phyloP scores from a whole-genome alignment of 306 rosid genomes.

The Neltuma alba region DNA sequence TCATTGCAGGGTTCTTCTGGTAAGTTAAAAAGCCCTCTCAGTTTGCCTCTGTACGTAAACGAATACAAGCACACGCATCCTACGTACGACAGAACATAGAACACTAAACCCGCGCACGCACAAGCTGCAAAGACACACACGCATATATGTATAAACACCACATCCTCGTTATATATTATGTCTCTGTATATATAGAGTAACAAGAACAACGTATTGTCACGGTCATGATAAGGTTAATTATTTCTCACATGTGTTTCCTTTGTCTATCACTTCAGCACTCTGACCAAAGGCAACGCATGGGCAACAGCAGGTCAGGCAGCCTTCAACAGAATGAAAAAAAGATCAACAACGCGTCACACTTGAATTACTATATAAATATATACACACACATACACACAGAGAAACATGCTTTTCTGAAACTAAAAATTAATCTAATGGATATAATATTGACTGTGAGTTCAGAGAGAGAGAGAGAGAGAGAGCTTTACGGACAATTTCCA shows the following conservation, averaged over 20 bases:
- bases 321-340: slow-evolving; percentile 8
- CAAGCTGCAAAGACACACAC: slow-evolving; percentile 33
- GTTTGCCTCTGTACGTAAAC: slow-evolving; percentile 31
- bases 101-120: not conserved
- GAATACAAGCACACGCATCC: slow-evolving; percentile 34
- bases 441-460: too few species aligned
- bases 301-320: slow-evolving; percentile 36
- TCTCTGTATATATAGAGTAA: too few species aligned
- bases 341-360: not conserved
- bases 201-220: too few species aligned
- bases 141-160: not conserved
- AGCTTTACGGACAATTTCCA: slow-evolving; percentile 37
- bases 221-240: too few species aligned
- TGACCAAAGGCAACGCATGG: slow-evolving; percentile 37
- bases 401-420: too few species aligned
- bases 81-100: not conserved
- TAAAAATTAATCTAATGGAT: too few species aligned
- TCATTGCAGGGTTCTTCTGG: slow-evolving; percentile 42
- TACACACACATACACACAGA: too few species aligned
- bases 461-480: too few species aligned
- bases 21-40: slow-evolving; percentile 35
- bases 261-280: slow-evolving; percentile 39
- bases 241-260: slow-evolving; percentile 43
- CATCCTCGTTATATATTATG: too few species aligned
- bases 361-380: not conserved